Conservation (phyloP, 2,329 filamentous ascomycete species). For the Pseudocercospora musae region DNA sequence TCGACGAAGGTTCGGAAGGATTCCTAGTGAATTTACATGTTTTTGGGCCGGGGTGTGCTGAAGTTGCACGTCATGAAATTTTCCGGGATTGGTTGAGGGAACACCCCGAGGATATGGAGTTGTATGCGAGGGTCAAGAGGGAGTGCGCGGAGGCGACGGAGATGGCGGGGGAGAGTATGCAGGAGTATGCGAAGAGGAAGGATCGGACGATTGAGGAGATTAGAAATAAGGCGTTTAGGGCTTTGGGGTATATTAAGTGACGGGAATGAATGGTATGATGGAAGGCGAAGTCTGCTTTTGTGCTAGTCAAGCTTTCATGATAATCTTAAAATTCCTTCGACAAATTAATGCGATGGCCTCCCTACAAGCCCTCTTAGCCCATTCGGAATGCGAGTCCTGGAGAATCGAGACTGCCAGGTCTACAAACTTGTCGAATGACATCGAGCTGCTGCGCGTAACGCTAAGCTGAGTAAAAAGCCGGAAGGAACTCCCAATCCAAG, state of each 20-base stretch:
- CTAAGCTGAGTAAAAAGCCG: too few species aligned
- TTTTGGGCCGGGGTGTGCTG: slow-evolving; percentile 44
- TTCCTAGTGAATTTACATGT: slow-evolving; percentile 50
- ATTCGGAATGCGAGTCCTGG: too few species aligned
- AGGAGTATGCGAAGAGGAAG: slow-evolving; percentile 45
- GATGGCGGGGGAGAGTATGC: slow-evolving; percentile 3
- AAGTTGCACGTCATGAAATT: slow-evolving; percentile 44
- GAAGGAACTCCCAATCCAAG: too few species aligned
- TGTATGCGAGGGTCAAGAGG: slow-evolving; percentile 45
- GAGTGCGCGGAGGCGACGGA: slow-evolving; percentile 23
- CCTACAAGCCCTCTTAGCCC: too few species aligned
- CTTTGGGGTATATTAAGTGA: background rate
- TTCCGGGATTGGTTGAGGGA: slow-evolving; percentile 47
- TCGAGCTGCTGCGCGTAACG: too few species aligned
- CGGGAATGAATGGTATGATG: background rate
- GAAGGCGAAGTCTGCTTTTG: too few species aligned
- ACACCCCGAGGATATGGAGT: slow-evolving; percentile 38
- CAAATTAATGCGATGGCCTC: too few species aligned
- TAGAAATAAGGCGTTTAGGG: slow-evolving; percentile 35
- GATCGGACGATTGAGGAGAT: slow-evolving; percentile 43
- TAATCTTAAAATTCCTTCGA: too few species aligned
- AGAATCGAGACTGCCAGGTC: too few species aligned
- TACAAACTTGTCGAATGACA: too few species aligned
- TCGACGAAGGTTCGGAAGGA: slow-evolving; percentile 30
- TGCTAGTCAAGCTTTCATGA: too few species aligned